Evolutionary conservation across 768 basidiomycete species (phyloP), one percentile per base, ranked within the genome.

Genomic region (Pleurotus salmoneostramineus): DNA sequence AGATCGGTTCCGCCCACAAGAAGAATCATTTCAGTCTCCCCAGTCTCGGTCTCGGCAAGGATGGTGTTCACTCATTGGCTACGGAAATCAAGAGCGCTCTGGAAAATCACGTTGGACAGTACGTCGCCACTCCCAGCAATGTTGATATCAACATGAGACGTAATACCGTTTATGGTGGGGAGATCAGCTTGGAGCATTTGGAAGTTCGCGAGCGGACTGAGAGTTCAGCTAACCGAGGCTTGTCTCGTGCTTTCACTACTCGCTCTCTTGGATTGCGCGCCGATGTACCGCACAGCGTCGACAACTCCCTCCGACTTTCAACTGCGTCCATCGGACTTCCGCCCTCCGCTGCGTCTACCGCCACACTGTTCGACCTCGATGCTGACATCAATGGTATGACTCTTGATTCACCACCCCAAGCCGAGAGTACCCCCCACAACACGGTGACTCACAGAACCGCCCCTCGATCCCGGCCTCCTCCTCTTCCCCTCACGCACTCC

Each of bases 341-440:
- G 2, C 77, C 79, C 5, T 87, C 84, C 8, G 83, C 85, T 2
- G 80, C 83, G 5, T 86, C 87, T 15, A 84, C 83, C 8, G 76
- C 75, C 4, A 85, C 85, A 0, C 70, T 87, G 14, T 87, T 86
- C 63, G 86, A 88, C 37, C 75, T 79, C 49, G 76, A 76, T 54
- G 74, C 74, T 45, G 52, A 55, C 10, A 55, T 55, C 21, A 27
- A 27, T 42, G 52, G 52, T 27, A 55, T 55, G 11, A 75, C 71
- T 47, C 62, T 79, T 31, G 65, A 73, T 15, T 71, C 72, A 11
- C 78, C 79, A 34, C 83, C 83, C 21, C 74, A 77, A 45, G 80
- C 83, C 3, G 79, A 87, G 67, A 88, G 85, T 65, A 88, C 87
- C 0, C 87, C 87, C 1, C 82, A 83, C 62, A 82, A 82, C 60